These are phyloP conservation scores for Globisporangium camurandrum DNA, from an alignment of 352 stramenopile genomes.

Conservation along the genomic window DNA sequence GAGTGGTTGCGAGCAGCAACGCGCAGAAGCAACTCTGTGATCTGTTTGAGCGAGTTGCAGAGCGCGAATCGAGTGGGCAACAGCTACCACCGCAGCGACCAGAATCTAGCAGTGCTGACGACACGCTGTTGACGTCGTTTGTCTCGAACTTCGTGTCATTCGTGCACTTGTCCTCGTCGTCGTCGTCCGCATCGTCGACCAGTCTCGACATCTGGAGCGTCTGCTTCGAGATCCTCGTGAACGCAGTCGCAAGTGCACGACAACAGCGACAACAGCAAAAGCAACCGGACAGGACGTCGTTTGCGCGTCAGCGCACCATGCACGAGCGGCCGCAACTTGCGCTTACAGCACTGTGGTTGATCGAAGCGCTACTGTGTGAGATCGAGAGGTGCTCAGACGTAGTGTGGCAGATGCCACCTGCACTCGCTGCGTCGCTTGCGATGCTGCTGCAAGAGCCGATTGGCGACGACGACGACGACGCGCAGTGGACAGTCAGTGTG, in stretches of 20 bases:
- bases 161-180: no score
- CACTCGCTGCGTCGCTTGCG: slow-evolving; percentile 26
- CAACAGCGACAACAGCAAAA: no score
- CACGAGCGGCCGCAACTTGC: neutral
- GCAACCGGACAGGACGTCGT: neutral
- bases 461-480: no score
- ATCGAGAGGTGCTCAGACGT: slow-evolving; percentile 8
- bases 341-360: slow-evolving; percentile 12
- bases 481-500: slow-evolving; percentile 30
- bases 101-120: no score
- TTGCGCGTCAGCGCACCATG: no score
- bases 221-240: slow-evolving; percentile 30
- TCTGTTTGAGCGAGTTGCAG: neutral
- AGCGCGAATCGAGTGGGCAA: neutral
- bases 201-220: slow-evolving; percentile 11
- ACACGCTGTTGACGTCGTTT: slow-evolving; percentile 1
- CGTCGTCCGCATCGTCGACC: neutral
- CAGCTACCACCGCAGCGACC: neutral
- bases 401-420: slow-evolving; percentile 24
- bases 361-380: slow-evolving; percentile 38
- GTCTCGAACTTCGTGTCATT: slow-evolving; percentile 1
- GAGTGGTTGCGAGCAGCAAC: neutral
- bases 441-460: slow-evolving; percentile 26
- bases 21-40: neutral
- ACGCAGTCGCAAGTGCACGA: slow-evolving; percentile 7